Conservation (phyloP, 2,329 filamentous ascomycete genomes). For the Penicillium glabrum region DNA sequence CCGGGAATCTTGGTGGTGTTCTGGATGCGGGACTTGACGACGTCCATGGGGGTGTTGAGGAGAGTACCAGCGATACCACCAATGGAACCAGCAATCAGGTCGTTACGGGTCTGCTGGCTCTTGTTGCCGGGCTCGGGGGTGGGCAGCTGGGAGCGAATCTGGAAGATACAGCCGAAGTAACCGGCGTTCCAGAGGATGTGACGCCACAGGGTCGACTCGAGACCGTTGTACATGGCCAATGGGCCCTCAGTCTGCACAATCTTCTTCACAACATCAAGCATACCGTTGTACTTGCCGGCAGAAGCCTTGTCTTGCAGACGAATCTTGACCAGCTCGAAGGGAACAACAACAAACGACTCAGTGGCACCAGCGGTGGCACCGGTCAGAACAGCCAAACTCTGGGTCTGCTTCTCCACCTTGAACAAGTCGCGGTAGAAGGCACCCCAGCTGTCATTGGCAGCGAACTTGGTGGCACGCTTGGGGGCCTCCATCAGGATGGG, state of each 20-base stretch:
- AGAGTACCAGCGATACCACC: conserved; percentile 91
- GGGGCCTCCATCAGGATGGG: conserved; percentile 98
- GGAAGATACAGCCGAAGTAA: conserved; percentile 98
- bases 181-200: conserved; percentile 93
- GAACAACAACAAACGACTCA: conserved; percentile 94
- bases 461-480: conserved; percentile 97
- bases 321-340: conserved; percentile 98
- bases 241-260: conserved; percentile 80
- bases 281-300: conserved; percentile 67
- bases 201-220: conserved; percentile 95
- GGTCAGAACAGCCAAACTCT: conserved; percentile 86
- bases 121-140: conserved; percentile 70
- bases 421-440: conserved; percentile 88
- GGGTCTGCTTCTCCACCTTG: conserved; percentile 82
- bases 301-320: conserved; percentile 93
- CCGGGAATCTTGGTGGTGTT: conserved; percentile 86
- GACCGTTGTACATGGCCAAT: conserved; percentile 90
- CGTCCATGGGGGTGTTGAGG: conserved; percentile 93
- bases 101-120: conserved; percentile 77
- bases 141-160: conserved; percentile 83
- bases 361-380: conserved; percentile 94
- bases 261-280: conserved; percentile 56
- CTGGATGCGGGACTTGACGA: conserved; percentile 97
- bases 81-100: conserved; percentile 79
- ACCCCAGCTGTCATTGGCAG: conserved; percentile 98